These are phyloP conservation scores for Naganishia randhawae DNA, from an alignment of 768 basidiomycete species.

Conservation along the genomic window DNA sequence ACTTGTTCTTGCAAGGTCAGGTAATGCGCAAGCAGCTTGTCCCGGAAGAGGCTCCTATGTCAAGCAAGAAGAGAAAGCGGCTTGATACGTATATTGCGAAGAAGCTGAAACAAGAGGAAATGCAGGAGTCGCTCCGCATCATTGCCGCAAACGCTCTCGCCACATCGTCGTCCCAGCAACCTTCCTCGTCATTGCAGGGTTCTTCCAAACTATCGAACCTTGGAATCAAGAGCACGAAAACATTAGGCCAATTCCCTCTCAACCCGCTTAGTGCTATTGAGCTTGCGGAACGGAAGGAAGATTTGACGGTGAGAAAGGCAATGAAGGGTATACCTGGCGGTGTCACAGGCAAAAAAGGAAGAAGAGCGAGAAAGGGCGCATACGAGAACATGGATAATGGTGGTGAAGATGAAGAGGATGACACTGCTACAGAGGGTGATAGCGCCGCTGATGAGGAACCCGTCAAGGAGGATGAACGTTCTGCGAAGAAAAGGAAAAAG, in stretches of 20 bases:
- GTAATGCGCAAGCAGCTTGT: constrained; percentile 21
- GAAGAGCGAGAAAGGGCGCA: constrained; percentile 26
- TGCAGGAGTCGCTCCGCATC: constrained; percentile 41
- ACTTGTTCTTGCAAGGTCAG: neutral
- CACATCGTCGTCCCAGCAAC: constrained; percentile 30
- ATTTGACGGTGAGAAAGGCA: constrained; percentile 46
- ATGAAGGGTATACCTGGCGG: constrained; percentile 29
- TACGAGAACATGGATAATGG: constrained; percentile 28
- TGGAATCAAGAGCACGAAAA: constrained; percentile 38
- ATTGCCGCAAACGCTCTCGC: constrained; percentile 38
- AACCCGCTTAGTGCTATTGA: constrained; percentile 44
- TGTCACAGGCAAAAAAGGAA: constrained; percentile 21
- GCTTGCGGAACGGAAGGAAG: constrained; percentile 38
- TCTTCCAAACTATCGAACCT: constrained; percentile 10
- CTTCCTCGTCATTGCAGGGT: constrained; percentile 26
- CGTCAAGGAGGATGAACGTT: constrained; percentile 22
- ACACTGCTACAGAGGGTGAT: constrained; percentile 35
- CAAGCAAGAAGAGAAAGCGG: constrained; percentile 77
- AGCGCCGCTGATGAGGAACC: constrained; percentile 43
- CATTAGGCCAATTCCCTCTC: constrained; percentile 45
- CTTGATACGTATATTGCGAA: constrained; percentile 86
- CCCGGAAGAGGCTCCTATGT: constrained; percentile 62
- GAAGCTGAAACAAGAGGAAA: constrained; percentile 46
- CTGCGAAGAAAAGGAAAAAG: constrained; percentile 34
- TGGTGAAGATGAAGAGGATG: constrained; percentile 36